phyloP scores from a whole-genome alignment of 345 rosid genomes.

The Laguncularia racemosa region DNA sequence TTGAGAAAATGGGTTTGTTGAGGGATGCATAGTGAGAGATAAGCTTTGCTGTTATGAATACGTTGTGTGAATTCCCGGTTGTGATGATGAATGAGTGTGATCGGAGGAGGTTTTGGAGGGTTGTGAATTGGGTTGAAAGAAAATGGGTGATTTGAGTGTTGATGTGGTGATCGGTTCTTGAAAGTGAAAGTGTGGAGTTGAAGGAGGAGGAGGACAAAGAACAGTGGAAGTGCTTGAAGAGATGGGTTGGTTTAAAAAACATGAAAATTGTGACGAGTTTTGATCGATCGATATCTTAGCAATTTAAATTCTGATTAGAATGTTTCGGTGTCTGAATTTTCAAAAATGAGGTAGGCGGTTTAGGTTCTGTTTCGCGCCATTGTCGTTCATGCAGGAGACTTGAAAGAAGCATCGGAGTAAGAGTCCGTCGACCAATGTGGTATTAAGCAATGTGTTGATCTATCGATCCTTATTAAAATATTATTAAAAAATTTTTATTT shows the following conservation, averaged over 20 bases:
- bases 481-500: no score
- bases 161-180: constrained; percentile 13
- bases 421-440: no score
- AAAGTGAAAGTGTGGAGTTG: constrained; percentile 2
- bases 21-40: constrained; percentile 42
- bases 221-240: constrained; percentile 9
- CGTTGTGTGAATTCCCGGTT: constrained; percentile 37
- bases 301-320: no score
- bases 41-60: constrained; percentile 55
- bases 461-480: no score
- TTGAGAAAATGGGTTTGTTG: constrained; percentile 23
- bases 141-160: constrained; percentile 25
- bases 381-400: no score
- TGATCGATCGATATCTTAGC: no score
- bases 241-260: neutral
- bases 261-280: no score
- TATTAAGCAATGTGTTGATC: no score
- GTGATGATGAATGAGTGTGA: constrained; percentile 46
- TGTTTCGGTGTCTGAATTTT: no score
- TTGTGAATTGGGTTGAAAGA: constrained; percentile 16
- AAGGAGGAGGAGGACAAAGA: constrained; percentile 7
- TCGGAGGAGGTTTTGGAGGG: constrained; percentile 27
- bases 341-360: no score
- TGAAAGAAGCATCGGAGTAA: no score
- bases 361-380: no score